Evolutionary conservation across 345 rosid species (phyloP), one percentile per base, ranked within the genome.

Genomic region (Salix caprea): DNA sequence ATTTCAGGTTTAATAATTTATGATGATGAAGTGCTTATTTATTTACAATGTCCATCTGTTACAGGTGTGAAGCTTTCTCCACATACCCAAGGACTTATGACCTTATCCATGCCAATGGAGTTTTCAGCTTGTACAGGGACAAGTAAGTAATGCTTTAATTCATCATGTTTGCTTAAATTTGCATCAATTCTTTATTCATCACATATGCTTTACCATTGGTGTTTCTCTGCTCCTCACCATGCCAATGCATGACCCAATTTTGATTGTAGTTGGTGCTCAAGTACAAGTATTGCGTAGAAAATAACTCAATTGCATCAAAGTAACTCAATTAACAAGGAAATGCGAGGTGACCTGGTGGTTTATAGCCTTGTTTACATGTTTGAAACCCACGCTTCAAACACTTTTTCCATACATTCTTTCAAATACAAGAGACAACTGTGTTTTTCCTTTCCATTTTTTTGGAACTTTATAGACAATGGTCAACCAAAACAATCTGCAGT

Each of bases 1-100:
- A 19, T 28, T 74, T 48, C n/a, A 65, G 19, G 7, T 18, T 62
- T 21, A 5, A 28, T 28, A 66, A n/a, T 36, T 15, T 23, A 67
- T 50, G 70, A 23, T 13, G n/a, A 36, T 9, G n/a, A 40, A 48
- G 8, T 39, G 36, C 23, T 23, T 42, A 6, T 24, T 19, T 40
- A 7, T 52, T 37, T 48, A n/a, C 36, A 28, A 65, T 60, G 42
- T 7, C 5, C 15, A 19, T 52, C 32, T 54, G 42, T 75, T 64
- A 72, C 86, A 96, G 99, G 98, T 94, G 99, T 84, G 98, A 96
- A 87, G 97, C 88, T 69, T 94, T 96, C 91, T 96, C 98, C 26
- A 94, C 99, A n/a, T 96, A 96, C 76, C 99, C 97, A 50, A 96
- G 99, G 87, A 92, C 99, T 48, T 96, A 96, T 65, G 98, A 96